Evolutionary conservation across 2,329 filamentous ascomycete species (phyloP), one percentile per base, ranked within the genome.

Genomic region (Mycosphaerella sp.): DNA sequence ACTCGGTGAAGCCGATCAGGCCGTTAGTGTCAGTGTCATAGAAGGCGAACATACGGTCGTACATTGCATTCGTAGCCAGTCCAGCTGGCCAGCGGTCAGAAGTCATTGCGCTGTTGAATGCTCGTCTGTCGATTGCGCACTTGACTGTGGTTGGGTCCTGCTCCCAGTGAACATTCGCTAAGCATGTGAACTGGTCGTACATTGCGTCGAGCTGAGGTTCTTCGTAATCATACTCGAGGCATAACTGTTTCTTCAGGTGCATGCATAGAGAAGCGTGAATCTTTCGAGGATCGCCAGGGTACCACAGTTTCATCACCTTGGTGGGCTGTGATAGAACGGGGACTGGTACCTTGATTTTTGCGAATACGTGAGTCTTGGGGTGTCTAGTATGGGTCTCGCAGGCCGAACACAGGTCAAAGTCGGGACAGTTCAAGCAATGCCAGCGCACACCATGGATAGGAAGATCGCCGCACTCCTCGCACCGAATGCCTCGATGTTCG

Each of bases 121-220:
- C 95, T 68, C 86, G 86, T 54, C 89, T 83, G 66, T 97, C 90
- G 75, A 97, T 94, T 30, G 89, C 93, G 60, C 91, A 77, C 49
- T 79, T 76, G 37, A 96, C 77, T 17, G 84, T 79, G 60, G 87
- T 83, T 0, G 89, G 87, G 65, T 97, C 91, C 14, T 85, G 80
- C 30, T 81, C 74, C 85, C 86, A 95, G 65, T 91, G 84, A 5
- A 84, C 85, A 59, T 87, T 91, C 37, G 91, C 91, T 70, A 96
- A 84, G 67, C 90, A 96, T 4, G 87, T 90, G 79, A 95, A 98
- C 65, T 97, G 91, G 64, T 97, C 91, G 85, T 90, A 97, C 37
- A 95, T 81, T 6, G 90, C 91, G 70, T 97, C 91, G 5, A 98
- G 75, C 68, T 95, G 89, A 1, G 89, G 85, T 25, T 86, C 80